Base-by-base conservation (phyloP, 139 green algal genomes). In the Haematococcus sp. region DNA sequence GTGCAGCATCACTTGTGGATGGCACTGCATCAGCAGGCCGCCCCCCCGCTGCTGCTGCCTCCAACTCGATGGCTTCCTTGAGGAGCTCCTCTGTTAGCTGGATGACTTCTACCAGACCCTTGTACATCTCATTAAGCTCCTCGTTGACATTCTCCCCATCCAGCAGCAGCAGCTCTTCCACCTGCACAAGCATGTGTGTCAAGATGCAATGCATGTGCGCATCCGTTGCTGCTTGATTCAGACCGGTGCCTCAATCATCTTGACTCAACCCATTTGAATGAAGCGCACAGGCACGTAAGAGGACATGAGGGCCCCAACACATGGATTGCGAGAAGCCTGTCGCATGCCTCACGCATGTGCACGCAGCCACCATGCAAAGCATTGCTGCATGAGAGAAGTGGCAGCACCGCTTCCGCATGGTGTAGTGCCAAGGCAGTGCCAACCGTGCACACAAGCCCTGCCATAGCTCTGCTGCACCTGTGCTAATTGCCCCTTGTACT, bases 91-190 rank as follows among this genome's bases (percentile, higher is more conserved):
- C 72, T 22, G 90, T 94, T 1, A 94, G 75, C 55, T 92, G 55
- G 20, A 95, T 93, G 25, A 93, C 89, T 87, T 95, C 89, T 15
- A 75, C 56, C 3, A 95, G 40, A 67, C 84, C 88, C 19, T 87
- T 78, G 64, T 91, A 90, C 70, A 95, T 88, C 1, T 89, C 88
- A 33, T 82, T 67, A 2, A 94, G 86, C 74, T 95, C 91, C 20
- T 80, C 70, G 19, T 74, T 69, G 0, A 74, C 81, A 79, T 93
- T 93, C 0, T 90, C 63, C 2, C 83, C 85, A 19, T 94, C 86
- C 19, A 81, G 51, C n/a, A 93, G 74, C 20, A 95, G 79, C 9
- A 95, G 78, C 44, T 88, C 77, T 63, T 91, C 88, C 2, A 95
- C 89, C 83, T 95, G 84, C 28, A 73, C 1, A 27, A 7, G 19